These are phyloP conservation scores for Tetracladium marchalianum DNA, from an alignment of 495 filamentous ascomycete genomes.

Conservation along the genomic window DNA sequence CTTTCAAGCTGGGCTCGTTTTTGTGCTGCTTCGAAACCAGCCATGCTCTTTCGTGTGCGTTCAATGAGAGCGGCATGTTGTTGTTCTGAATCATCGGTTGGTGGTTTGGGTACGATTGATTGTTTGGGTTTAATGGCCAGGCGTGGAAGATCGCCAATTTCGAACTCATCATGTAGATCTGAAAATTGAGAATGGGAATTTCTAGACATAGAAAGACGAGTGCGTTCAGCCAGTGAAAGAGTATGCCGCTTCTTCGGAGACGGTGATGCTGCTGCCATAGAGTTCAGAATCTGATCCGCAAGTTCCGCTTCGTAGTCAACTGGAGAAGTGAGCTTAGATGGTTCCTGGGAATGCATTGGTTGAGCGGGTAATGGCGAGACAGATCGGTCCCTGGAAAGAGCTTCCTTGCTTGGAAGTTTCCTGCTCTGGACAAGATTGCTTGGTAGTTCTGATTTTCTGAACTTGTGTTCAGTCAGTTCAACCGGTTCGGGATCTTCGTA, in stretches of 20 bases:
- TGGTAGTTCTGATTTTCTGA: too few relatives aligned
- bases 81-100: constrained; percentile 2
- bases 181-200: constrained; percentile 19
- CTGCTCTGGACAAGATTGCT: too few relatives aligned
- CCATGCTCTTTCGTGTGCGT: constrained; percentile 79
- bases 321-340: constrained; percentile 8
- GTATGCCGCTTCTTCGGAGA: constrained; percentile 46
- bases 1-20: constrained; percentile 46
- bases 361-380: too few relatives aligned
- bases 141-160: constrained; percentile 16
- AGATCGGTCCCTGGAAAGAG: too few relatives aligned
- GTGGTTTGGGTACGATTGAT: constrained; percentile 8
- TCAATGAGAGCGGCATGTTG: constrained; percentile 43
- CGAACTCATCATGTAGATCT: constrained; percentile 24
- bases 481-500: too few relatives aligned
- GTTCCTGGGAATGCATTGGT: too few relatives aligned
- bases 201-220: constrained; percentile 38
- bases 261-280: constrained; percentile 35
- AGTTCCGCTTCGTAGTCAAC: constrained; percentile 32
- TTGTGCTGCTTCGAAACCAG: constrained; percentile 39
- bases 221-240: constrained; percentile 43
- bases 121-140: constrained; percentile 20
- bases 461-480: too few relatives aligned
- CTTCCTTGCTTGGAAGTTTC: too few relatives aligned
- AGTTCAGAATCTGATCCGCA: constrained; percentile 45